A percentile compares a stretch with the other conserved stretches of the same genome.
phyloP scores from a whole-genome alignment of 208 protist species.

The Trypanosoma platydactyli region DNA sequence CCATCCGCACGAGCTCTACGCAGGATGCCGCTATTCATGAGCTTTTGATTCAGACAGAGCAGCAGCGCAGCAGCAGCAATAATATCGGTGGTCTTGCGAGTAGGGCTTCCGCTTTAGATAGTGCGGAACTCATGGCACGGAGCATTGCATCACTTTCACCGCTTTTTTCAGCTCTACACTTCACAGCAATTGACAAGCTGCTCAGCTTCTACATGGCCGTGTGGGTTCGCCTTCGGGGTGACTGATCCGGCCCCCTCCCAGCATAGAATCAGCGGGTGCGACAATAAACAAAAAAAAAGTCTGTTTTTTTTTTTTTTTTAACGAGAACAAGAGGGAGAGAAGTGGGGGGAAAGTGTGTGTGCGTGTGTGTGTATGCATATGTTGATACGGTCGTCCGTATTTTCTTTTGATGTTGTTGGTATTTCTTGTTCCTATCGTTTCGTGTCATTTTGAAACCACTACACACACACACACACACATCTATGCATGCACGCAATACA shows the following conservation, averaged over 20 bases:
- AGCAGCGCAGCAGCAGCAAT: conserved; percentile 11
- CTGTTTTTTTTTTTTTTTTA: no score
- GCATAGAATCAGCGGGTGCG: background rate
- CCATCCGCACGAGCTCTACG: conserved; percentile 38
- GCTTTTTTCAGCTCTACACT: conserved; percentile 60
- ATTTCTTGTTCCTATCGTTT: background rate
- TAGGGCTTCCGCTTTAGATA: conserved; percentile 46
- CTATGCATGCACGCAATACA: no score
- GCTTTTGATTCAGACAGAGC: conserved; percentile 32
- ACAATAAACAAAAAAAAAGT: no score
- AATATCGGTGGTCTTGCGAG: conserved; percentile 1
- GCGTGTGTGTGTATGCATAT: conserved; percentile 8
- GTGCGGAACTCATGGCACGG: conserved; percentile 48
- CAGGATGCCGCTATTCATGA: conserved; percentile 43
- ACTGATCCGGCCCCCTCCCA: background rate
- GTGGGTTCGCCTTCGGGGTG: conserved; percentile 59
- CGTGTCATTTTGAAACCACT: conserved; percentile 8
- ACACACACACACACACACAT: no score
- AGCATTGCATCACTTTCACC: conserved; percentile 44
- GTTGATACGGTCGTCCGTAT: no score
- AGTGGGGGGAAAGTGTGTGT: conserved; percentile 4
- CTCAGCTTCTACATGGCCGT: conserved; percentile 85
- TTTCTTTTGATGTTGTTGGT: background rate
- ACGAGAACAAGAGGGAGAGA: no score
- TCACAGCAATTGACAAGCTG: conserved; percentile 67